A percentile compares a stretch with the other conserved stretches of the same genome.
These are phyloP conservation scores for Macaranga tanarius DNA, from an alignment of 441 rosid genomes.

Conservation along the genomic window DNA sequence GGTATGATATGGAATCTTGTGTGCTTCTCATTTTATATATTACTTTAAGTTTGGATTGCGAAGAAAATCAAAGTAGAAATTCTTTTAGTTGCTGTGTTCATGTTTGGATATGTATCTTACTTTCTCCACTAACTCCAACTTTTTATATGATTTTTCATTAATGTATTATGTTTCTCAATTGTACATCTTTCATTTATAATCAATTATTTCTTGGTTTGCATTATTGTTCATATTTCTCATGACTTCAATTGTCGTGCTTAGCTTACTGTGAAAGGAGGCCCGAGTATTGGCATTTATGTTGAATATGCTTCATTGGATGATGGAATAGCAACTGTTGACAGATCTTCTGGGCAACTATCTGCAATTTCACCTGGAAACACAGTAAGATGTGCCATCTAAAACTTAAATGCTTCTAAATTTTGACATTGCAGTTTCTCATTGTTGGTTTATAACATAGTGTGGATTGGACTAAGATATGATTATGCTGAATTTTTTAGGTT, in stretches of 20 bases:
- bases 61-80: neutral
- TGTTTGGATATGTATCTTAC: neutral
- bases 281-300: conserved; percentile 65
- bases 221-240: conserved; percentile 18
- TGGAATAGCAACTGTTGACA: conserved; percentile 57
- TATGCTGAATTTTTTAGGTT: neutral
- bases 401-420: conserved; percentile 5
- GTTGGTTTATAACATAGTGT: neutral
- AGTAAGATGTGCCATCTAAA: conserved; percentile 44
- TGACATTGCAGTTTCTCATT: conserved; percentile 1
- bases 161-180: neutral
- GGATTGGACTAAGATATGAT: neutral
- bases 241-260: conserved; percentile 26
- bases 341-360: conserved; percentile 60
- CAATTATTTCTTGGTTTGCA: neutral
- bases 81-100: conserved; percentile 11
- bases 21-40: neutral
- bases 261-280: conserved; percentile 89
- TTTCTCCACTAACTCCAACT: neutral
- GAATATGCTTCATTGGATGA: conserved; percentile 63
- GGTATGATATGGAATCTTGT: conserved; percentile 49
- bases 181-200: conserved; percentile 1
- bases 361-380: conserved; percentile 89
- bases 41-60: neutral
- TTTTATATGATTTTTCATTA: conserved; percentile 1